These are phyloP conservation scores for Striga hermonthica DNA, from an alignment of 305 asterid species.

Conservation along the genomic window DNA sequence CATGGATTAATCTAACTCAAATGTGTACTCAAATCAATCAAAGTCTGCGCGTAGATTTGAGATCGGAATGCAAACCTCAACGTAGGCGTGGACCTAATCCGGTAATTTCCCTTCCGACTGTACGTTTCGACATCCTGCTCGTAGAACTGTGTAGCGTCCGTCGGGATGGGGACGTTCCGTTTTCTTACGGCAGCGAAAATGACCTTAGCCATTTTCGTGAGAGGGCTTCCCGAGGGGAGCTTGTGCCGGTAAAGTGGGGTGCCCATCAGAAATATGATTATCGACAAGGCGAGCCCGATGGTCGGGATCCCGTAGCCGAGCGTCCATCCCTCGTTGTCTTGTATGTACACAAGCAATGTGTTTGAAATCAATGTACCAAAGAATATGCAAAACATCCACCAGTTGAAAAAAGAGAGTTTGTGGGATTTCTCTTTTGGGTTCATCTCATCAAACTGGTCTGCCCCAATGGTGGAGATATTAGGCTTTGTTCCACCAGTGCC, in stretches of 20 bases:
- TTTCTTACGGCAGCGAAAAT: conserved; percentile 66
- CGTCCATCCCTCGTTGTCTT: conserved; percentile 87
- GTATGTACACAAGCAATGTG: conserved; percentile 72
- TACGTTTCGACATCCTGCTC: conserved; percentile 56
- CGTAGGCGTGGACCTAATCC: conserved; percentile 67
- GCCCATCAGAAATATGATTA: conserved; percentile 57
- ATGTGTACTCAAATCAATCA: no score
- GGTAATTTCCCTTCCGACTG: conserved; percentile 46
- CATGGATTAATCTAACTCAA: no score
- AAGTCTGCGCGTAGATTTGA: no score
- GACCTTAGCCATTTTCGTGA: conserved; percentile 72
- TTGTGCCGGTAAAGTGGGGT: conserved; percentile 72
- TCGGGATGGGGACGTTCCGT: conserved; percentile 47
- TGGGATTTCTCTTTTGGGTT: conserved; percentile 71
- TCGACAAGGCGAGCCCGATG: conserved; percentile 59
- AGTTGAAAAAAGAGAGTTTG: conserved; percentile 82
- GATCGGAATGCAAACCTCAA: conserved; percentile 79
- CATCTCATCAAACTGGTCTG: conserved; percentile 76
- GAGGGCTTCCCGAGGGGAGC: conserved; percentile 78
- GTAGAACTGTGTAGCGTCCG: conserved; percentile 52
- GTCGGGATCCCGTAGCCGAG: conserved; percentile 87
- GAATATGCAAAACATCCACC: conserved; percentile 95
- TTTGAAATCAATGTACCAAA: conserved; percentile 78
- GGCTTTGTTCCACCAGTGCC: conserved; percentile 95
- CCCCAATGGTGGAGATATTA: conserved; percentile 84